These are phyloP conservation scores for Hanseniaspora sp. DNA, from an alignment of 1,139 yeast genomes.

Conservation along the genomic window DNA sequence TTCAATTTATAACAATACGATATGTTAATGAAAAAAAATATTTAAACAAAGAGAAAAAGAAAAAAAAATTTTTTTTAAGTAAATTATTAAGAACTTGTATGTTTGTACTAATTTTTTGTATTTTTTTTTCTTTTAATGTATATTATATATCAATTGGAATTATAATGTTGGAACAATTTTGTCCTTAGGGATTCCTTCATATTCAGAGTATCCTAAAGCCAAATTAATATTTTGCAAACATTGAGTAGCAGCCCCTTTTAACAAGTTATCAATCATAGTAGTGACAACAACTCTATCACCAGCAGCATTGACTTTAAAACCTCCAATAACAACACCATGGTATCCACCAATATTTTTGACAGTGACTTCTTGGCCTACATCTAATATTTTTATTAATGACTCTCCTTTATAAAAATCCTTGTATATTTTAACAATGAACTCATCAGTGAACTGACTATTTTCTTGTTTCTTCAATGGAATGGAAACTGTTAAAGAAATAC, in stretches of 20 bases:
- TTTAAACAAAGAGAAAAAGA: too few relatives aligned
- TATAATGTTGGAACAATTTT: conserved; percentile 20
- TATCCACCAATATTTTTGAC: conserved; percentile 86
- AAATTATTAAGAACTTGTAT: too few relatives aligned
- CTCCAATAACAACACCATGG: conserved; percentile 91
- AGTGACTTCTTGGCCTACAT: conserved; percentile 44
- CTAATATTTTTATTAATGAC: conserved; percentile 68
- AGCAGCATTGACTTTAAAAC: conserved; percentile 80
- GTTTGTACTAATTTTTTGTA: neutral
- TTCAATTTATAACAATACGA: too few relatives aligned
- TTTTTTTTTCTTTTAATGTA: too few relatives aligned
- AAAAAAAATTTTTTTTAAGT: too few relatives aligned
- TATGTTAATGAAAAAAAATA: too few relatives aligned
- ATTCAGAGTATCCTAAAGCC: conserved; percentile 82
- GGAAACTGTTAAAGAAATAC: conserved; percentile 82
- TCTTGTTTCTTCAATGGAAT: conserved; percentile 62
- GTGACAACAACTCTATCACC: conserved; percentile 87
- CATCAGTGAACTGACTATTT: conserved; percentile 46
- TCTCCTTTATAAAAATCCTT: conserved; percentile 86
- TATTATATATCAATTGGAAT: neutral
- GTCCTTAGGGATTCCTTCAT: conserved; percentile 74
- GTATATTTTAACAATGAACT: conserved; percentile 75
- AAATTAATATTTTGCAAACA: conserved; percentile 91
- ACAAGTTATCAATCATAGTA: conserved; percentile 86
- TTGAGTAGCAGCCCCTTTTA: conserved; percentile 98